Evolutionary conservation across 495 filamentous ascomycete species (phyloP).

Genomic region (Lichenothelia convexa): DNA sequence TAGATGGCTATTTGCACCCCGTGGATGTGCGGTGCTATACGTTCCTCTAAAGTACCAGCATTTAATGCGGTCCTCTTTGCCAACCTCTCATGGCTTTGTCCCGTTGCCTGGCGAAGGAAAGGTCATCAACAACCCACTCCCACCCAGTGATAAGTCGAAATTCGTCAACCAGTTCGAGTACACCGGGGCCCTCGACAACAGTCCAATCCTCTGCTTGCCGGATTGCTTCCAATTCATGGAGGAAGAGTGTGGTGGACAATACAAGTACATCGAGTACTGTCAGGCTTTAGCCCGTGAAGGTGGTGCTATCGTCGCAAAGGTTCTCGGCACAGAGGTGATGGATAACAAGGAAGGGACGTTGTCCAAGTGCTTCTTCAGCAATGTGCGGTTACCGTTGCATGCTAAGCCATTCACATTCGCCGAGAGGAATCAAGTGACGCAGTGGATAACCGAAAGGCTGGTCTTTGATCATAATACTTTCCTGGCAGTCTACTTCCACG

Average conservation of each 20-base stretch:
- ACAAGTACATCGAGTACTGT: constrained; percentile 51
- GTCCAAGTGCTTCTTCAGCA: constrained; percentile 38
- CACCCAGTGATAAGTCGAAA: constrained; percentile 24
- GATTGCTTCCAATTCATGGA: constrained; percentile 49
- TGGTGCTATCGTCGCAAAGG: constrained; percentile 33
- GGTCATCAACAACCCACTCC: constrained; percentile 40
- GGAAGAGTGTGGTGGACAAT: constrained; percentile 36
- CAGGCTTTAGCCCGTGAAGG: constrained; percentile 37
- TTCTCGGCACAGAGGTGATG: constrained; percentile 52
- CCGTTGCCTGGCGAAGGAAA: constrained; percentile 29
- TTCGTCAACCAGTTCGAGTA: constrained; percentile 65
- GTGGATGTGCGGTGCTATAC: constrained; percentile 63
- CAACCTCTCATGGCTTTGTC: constrained; percentile 46
- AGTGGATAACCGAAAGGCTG: constrained; percentile 37
- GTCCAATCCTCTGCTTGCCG: constrained; percentile 50
- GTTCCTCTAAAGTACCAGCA: constrained; percentile 55
- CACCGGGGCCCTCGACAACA: constrained; percentile 54
- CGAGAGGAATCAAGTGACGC: constrained; percentile 17
- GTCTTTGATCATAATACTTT: constrained; percentile 47
- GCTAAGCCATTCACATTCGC: constrained; percentile 7
- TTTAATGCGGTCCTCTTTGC: constrained; percentile 54
- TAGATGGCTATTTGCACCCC: constrained; percentile 76
- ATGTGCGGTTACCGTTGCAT: constrained; percentile 52
- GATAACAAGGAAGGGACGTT: constrained; percentile 21
- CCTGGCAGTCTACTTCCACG: constrained; percentile 42